phyloP scores from a whole-genome alignment of 768 basidiomycete species.

The Tephrocybe rancida region DNA sequence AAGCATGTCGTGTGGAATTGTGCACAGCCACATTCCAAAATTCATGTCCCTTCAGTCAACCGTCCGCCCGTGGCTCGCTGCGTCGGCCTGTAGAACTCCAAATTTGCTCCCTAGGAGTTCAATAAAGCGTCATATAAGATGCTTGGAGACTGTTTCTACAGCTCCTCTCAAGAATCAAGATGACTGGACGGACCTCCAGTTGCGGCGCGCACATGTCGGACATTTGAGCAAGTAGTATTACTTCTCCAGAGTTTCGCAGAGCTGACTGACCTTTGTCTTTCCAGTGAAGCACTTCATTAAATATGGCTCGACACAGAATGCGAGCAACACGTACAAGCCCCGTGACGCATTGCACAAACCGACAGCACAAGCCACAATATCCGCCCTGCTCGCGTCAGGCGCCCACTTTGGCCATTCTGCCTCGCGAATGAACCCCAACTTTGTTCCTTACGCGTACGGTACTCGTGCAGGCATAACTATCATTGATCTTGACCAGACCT shows the following conservation, averaged over 20 bases:
- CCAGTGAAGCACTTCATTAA: constrained; percentile 63
- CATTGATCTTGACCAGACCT: constrained; percentile 93
- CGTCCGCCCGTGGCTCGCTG: constrained; percentile 38
- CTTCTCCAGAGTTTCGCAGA: background rate
- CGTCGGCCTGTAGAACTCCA: constrained; percentile 31
- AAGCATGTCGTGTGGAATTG: constrained; percentile 43
- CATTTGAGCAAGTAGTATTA: constrained; percentile 49
- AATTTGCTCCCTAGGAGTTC: constrained; percentile 18
- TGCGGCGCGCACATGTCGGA: constrained; percentile 55
- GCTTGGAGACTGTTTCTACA: constrained; percentile 28
- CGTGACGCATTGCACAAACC: constrained; percentile 72
- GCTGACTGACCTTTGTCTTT: constrained; percentile 10
- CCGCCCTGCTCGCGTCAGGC: constrained; percentile 88
- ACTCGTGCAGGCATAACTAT: constrained; percentile 86
- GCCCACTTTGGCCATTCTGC: constrained; percentile 93
- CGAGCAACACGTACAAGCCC: constrained; percentile 71
- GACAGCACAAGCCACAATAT: constrained; percentile 72
- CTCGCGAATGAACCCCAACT: constrained; percentile 85
- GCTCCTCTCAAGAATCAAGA: constrained; percentile 44
- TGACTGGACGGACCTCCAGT: constrained; percentile 70
- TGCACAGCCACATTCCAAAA: constrained; percentile 46
- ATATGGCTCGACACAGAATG: constrained; percentile 79
- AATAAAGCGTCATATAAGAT: constrained; percentile 15
- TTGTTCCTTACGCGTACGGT: constrained; percentile 92
- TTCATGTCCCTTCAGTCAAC: constrained; percentile 39